phyloP scores from a whole-genome alignment of 2,329 filamentous ascomycete genomes.

The Xylariaceae sp. region DNA sequence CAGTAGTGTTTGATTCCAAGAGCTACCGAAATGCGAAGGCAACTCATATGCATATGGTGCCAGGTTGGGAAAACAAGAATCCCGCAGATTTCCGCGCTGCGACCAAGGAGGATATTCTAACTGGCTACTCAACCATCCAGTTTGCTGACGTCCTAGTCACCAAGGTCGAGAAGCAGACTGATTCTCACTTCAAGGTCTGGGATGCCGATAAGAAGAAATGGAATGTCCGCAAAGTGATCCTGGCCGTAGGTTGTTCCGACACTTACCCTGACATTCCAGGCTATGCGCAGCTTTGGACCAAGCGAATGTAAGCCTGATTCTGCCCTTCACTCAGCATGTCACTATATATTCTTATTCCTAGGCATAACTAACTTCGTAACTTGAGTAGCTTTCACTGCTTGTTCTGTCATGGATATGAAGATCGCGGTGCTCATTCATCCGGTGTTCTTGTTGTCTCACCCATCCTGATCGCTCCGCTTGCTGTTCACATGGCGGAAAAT shows the following conservation, averaged over 20 bases:
- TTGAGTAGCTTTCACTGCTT: conserved; percentile 28
- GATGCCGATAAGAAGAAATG: conserved; percentile 19
- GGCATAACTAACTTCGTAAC: too few relatives aligned
- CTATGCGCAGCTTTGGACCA: conserved; percentile 18
- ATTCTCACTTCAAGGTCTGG: conserved; percentile 38
- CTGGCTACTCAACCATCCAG: conserved; percentile 19
- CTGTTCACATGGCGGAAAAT: conserved; percentile 20
- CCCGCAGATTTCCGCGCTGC: conserved; percentile 15
- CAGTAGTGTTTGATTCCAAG: conserved; percentile 26
- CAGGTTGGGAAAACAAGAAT: conserved; percentile 24
- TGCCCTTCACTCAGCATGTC: neutral
- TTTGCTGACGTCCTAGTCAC: conserved; percentile 19
- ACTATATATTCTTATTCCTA: too few relatives aligned
- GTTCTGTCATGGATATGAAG: conserved; percentile 28
- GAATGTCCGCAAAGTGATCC: conserved; percentile 23
- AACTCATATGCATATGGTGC: conserved; percentile 25
- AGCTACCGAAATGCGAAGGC: conserved; percentile 21
- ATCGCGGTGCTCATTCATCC: conserved; percentile 15
- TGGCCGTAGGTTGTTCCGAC: conserved; percentile 23
- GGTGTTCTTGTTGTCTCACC: conserved; percentile 21
- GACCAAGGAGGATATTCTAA: conserved; percentile 12
- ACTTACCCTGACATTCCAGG: conserved; percentile 21
- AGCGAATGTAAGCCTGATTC: conserved; percentile 20
- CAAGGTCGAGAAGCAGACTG: conserved; percentile 21
- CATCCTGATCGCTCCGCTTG: conserved; percentile 6